Conservation (phyloP, 768 basidiomycete genomes). For the Rhizopogon vinicolor region DNA sequence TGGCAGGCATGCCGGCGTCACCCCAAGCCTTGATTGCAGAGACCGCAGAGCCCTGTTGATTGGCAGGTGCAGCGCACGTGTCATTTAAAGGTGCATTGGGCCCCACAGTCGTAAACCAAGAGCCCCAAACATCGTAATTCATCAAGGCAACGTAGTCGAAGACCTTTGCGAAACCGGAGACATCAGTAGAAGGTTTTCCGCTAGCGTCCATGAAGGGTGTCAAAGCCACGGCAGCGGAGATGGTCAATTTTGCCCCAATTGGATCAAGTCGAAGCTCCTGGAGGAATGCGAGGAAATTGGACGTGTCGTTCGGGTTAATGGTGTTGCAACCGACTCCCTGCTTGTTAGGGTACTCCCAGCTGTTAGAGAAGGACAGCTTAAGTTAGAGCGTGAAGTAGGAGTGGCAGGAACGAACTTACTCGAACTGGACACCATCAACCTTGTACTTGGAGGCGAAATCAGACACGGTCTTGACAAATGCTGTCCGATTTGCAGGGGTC, state of each 20-base stretch:
- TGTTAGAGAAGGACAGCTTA: conserved; percentile 21
- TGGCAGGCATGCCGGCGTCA: conserved; percentile 65
- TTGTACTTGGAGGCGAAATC: conserved; percentile 43
- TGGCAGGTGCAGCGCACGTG: conserved; percentile 54
- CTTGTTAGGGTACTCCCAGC: conserved; percentile 82
- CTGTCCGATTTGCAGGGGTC: conserved; percentile 50
- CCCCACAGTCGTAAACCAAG: conserved; percentile 52
- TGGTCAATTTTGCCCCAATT: conserved; percentile 46
- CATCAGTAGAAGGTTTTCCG: conserved; percentile 60
- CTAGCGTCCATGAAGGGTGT: conserved; percentile 58
- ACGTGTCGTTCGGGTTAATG: conserved; percentile 51
- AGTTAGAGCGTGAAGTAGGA: background rate
- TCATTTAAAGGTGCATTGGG: conserved; percentile 82
- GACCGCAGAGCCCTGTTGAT: conserved; percentile 70
- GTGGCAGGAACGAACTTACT: conserved; percentile 11
- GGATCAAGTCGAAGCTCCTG: conserved; percentile 56
- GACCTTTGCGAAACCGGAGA: conserved; percentile 65
- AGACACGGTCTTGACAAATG: conserved; percentile 58
- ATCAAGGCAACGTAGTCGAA: conserved; percentile 64
- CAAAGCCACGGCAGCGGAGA: conserved; percentile 68
- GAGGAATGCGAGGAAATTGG: conserved; percentile 77
- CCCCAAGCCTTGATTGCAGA: conserved; percentile 72
- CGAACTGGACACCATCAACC: conserved; percentile 49
- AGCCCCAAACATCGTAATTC: conserved; percentile 62
- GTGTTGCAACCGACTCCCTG: conserved; percentile 70